These are phyloP conservation scores for Deinandra increscens DNA, from an alignment of 129 eudicot species.

Conservation along the genomic window DNA sequence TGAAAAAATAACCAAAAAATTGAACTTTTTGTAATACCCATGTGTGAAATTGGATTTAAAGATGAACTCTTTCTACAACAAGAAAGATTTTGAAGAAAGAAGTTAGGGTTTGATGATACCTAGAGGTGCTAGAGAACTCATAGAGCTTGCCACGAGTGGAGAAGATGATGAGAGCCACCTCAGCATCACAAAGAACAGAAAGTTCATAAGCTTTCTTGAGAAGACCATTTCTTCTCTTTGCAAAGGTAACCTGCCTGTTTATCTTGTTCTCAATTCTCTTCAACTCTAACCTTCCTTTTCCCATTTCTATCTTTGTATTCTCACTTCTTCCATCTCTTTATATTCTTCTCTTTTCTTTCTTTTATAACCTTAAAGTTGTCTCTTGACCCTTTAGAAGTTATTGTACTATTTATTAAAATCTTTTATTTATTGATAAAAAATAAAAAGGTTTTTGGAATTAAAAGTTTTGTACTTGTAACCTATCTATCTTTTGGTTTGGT, in stretches of 20 bases:
- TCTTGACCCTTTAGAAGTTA: slow-evolving; percentile 9
- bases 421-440: too few species aligned
- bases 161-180: slow-evolving; percentile 50
- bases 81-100: too few species aligned
- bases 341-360: slow-evolving; percentile 1
- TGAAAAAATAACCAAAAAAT: not conserved
- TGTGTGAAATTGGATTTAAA: too few species aligned
- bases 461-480: too few species aligned
- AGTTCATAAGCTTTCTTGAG: slow-evolving; percentile 50
- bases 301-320: slow-evolving; percentile 22
- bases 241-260: slow-evolving; percentile 47
- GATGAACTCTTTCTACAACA: too few species aligned
- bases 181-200: slow-evolving; percentile 52
- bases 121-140: slow-evolving; percentile 48
- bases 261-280: slow-evolving; percentile 52
- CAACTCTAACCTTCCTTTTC: slow-evolving; percentile 44
- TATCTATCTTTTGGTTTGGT: too few species aligned
- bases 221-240: slow-evolving; percentile 47
- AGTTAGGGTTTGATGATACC: slow-evolving; percentile 19
- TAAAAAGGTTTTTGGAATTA: too few species aligned
- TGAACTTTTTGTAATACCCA: too few species aligned
- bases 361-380: slow-evolving; percentile 25
- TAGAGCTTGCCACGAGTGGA: slow-evolving; percentile 46
- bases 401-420: not conserved
- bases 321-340: slow-evolving; percentile 6